Percentiles rank a stretch among this genome's conserved stretches.
Conservation (phyloP, 805 yeast genomes). For the Wickerhamomyces bovis region DNA sequence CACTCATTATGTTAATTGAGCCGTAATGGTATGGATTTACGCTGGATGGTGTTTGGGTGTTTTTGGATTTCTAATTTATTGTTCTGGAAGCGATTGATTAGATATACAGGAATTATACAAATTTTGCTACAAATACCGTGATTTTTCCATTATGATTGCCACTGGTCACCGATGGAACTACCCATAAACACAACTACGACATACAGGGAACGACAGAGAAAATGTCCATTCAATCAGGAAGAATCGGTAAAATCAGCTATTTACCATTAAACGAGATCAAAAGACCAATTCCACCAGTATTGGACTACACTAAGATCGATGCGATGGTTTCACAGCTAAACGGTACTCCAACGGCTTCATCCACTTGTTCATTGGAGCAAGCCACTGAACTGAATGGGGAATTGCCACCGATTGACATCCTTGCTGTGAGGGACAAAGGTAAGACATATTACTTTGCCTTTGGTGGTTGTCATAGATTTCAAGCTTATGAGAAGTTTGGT, state of each 20-base stretch:
- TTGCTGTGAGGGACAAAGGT: constrained; percentile 60
- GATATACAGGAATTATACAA: neutral
- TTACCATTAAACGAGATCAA: constrained; percentile 64
- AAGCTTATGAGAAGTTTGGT: constrained; percentile 63
- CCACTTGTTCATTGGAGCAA: constrained; percentile 45
- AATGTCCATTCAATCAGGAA: constrained; percentile 69
- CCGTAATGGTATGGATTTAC: too few species aligned
- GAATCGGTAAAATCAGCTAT: constrained; percentile 43
- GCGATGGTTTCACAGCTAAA: constrained; percentile 70
- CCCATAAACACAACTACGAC: too few species aligned
- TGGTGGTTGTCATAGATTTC: constrained; percentile 89
- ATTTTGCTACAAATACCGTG: neutral
- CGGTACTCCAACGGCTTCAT: constrained; percentile 58
- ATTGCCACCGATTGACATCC: constrained; percentile 77
- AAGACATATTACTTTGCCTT: constrained; percentile 67
- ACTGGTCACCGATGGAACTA: too few species aligned
- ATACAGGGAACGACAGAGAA: neutral
- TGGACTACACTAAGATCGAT: constrained; percentile 67
- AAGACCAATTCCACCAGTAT: constrained; percentile 82
- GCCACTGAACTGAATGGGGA: constrained; percentile 43
- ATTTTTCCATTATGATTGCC: too few species aligned
- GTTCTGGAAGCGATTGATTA: neutral
- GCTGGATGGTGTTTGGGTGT: neutral
- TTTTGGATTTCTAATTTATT: too few species aligned
- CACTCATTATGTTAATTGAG: too few species aligned